phyloP scores from a whole-genome alignment of 352 stramenopile species.

The Pythium plurisporium region DNA sequence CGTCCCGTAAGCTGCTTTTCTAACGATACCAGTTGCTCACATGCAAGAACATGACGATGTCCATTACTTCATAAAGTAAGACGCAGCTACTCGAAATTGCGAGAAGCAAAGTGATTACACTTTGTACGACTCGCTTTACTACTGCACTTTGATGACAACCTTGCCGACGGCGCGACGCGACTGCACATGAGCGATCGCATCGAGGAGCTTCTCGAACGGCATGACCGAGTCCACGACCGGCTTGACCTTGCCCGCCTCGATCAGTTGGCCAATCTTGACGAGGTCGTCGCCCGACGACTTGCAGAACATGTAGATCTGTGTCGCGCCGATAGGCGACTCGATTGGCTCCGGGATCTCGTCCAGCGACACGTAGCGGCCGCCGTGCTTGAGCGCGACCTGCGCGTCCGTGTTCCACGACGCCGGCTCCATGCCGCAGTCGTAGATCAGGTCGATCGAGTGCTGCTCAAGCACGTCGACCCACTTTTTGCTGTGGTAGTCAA shows the following conservation, averaged over 20 bases:
- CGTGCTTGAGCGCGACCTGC: slow-evolving; percentile 33
- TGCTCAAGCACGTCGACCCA: slow-evolving; percentile 30
- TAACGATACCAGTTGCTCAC: no score
- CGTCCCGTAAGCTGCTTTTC: no score
- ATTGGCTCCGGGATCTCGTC: slow-evolving; percentile 29
- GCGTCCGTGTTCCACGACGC: slow-evolving; percentile 32
- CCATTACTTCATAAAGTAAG: no score
- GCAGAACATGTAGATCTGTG: slow-evolving; percentile 15
- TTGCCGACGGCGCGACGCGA: slow-evolving; percentile 34
- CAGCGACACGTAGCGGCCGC: slow-evolving; percentile 38
- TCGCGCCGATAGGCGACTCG: slow-evolving; percentile 16
- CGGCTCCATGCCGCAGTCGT: slow-evolving; percentile 26
- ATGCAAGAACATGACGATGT: no score
- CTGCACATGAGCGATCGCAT: slow-evolving; percentile 44
- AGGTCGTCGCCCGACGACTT: slow-evolving; percentile 28
- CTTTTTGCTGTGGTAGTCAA: slow-evolving; percentile 43
- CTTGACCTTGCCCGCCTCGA: slow-evolving; percentile 40
- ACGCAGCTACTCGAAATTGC: no score
- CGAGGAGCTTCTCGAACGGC: slow-evolving; percentile 40
- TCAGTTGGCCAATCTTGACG: slow-evolving; percentile 30
- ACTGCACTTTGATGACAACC: slow-evolving; percentile 24
- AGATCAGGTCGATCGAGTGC: slow-evolving; percentile 25
- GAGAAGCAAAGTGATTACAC: no score
- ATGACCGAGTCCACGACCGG: slow-evolving; percentile 38
- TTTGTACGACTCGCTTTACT: no score